phyloP scores from a whole-genome alignment of 192 early-diverging fungal genomes.

The Umbelopsis sp. region DNA sequence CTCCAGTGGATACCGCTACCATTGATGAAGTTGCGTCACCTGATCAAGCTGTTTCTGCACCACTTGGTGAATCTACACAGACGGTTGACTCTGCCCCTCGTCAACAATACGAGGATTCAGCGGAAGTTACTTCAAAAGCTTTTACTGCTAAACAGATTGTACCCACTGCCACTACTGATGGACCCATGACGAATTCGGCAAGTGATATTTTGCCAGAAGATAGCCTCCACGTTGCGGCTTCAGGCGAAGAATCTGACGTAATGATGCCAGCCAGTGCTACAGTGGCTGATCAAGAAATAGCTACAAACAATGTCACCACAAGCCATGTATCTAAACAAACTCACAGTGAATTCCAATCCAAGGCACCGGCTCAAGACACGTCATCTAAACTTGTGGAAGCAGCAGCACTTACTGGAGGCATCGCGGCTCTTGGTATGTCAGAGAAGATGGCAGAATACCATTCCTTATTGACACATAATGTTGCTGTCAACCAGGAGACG shows the following conservation, averaged over 20 bases:
- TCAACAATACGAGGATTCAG: too few relatives aligned
- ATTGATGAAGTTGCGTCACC: background rate
- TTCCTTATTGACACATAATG: background rate
- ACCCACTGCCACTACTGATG: too few relatives aligned
- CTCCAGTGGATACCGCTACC: background rate
- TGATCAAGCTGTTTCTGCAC: background rate
- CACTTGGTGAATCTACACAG: too few relatives aligned
- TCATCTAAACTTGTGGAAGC: background rate
- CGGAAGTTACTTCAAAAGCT: too few relatives aligned
- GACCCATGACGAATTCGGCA: too few relatives aligned
- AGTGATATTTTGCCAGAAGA: background rate
- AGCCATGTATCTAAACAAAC: background rate
- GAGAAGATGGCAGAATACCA: background rate
- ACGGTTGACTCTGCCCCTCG: too few relatives aligned
- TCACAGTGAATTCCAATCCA: background rate
- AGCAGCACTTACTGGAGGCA: background rate
- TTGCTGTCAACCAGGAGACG: background rate
- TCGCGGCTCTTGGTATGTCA: background rate
- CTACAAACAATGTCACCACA: background rate
- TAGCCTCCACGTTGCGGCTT: background rate
- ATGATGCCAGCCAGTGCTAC: constrained; percentile 2
- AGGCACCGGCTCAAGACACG: background rate
- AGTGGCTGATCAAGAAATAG: background rate
- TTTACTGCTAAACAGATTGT: too few relatives aligned
- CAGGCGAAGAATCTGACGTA: background rate